Base-by-base conservation (phyloP, 306 rosid species). In the Cicer yamashitae region DNA sequence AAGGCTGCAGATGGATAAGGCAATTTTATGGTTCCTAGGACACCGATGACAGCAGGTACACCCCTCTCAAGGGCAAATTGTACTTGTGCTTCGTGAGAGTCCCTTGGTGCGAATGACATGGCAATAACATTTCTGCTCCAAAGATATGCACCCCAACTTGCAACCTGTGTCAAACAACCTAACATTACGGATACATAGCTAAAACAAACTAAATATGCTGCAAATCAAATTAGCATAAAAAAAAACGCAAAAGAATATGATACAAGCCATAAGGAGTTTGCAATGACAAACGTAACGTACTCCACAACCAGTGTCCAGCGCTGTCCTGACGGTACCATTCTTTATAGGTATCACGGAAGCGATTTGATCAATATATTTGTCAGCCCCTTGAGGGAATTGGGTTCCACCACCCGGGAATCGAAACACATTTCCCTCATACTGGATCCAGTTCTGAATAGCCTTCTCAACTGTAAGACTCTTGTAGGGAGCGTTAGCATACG, bases 281-380 rank as follows among this genome's bases (percentile, higher is more conserved):
- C 37, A 40, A 54, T 58, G 69, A 45, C 45, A 59, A 76, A 57
- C 94, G 70, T 89, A 76, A 57, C 93, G 70, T 90, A 94, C 98
- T 96, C 98, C 98, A n/a, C 98, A 94, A 57, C 98, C 98, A 78
- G 98, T 94, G 82, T 94, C 98, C 18, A 94, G 76, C 1, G 98
- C 98, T 44, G 97, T 94, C 79, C 98, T 89, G 73, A 91, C 97
- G 4, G 89, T 89, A 56, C 98, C 98, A 72, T 94, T 70, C 68
- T 84, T 72, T n/a, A 94, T 89, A n/a, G 98, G 98, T 81, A 94
- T 89, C 62, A 94, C 97, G 73, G 98, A 87, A 51, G 94, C 91
- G 61, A 94, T 84, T 70, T 94, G 91, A 67, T 94, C 97, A 76
- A 94, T 94, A 82, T 94, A 94, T 75, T 90, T 91, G 67, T 91